Evolutionary conservation across 2,329 filamentous ascomycete genomes (phyloP).

Genomic region (Trematosphaeria pertusa): DNA sequence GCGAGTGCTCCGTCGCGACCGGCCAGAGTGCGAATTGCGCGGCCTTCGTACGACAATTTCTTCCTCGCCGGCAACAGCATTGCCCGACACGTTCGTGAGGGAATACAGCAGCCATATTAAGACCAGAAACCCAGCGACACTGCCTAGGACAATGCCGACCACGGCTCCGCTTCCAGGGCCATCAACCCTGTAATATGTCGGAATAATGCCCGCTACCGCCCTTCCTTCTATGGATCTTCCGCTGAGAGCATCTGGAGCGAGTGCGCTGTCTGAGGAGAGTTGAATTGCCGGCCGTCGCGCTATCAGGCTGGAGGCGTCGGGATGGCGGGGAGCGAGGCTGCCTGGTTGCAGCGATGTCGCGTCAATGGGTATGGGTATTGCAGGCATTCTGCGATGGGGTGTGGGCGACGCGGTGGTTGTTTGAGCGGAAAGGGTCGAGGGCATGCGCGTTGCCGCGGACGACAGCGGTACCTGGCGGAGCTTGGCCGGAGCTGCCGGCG

Average conservation of each 20-base stretch:
- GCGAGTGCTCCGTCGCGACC: slow-evolving; percentile 38
- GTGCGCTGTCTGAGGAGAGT: slow-evolving; percentile 11
- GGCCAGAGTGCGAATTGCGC: slow-evolving; percentile 39
- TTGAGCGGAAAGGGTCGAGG: slow-evolving; percentile 8
- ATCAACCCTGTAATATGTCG: slow-evolving; percentile 64
- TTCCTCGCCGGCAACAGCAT: slow-evolving; percentile 58
- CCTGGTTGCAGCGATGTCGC: slow-evolving; percentile 28
- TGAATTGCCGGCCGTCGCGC: slow-evolving; percentile 27
- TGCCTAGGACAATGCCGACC: slow-evolving; percentile 66
- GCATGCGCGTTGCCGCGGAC: slow-evolving; percentile 21
- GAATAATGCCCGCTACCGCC: slow-evolving; percentile 56
- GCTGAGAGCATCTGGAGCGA: slow-evolving; percentile 21
- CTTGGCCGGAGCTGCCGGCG: slow-evolving; percentile 29
- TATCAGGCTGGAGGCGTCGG: slow-evolving; percentile 18
- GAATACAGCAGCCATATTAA: slow-evolving; percentile 59
- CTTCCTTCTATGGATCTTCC: slow-evolving; percentile 24
- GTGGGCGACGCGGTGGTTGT: slow-evolving; percentile 10
- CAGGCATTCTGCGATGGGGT: slow-evolving; percentile 34
- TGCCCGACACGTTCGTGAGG: slow-evolving; percentile 43
- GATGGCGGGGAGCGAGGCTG: slow-evolving; percentile 30
- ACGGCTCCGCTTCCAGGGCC: slow-evolving; percentile 64
- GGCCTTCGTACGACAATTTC: slow-evolving; percentile 61
- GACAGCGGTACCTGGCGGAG: slow-evolving; percentile 22
- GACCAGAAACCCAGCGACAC: slow-evolving; percentile 61
- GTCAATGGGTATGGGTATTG: slow-evolving; percentile 27